A percentile compares a stretch with the other conserved stretches of the same genome.
phyloP scores from a whole-genome alignment of 768 basidiomycete species.

The Melanogaster broomeanus region DNA sequence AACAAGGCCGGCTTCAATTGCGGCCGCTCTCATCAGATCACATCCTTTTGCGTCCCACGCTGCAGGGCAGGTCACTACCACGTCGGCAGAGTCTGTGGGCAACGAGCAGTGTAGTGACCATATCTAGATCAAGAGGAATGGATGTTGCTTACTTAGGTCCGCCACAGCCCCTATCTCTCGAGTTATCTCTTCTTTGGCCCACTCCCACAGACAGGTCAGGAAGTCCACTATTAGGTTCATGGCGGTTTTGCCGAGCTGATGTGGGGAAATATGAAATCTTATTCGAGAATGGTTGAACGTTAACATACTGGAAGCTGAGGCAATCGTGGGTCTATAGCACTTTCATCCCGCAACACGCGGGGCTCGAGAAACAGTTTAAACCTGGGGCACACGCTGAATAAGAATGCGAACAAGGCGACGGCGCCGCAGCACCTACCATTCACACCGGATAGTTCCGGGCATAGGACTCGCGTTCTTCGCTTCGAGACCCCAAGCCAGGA shows the following conservation, averaged over 20 bases:
- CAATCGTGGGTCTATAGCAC: constrained; percentile 71
- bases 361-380: constrained; percentile 91
- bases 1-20: constrained; percentile 79
- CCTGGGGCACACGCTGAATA: constrained; percentile 35
- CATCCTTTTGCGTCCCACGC: constrained; percentile 90
- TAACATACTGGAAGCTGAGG: constrained; percentile 73
- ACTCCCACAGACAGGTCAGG: constrained; percentile 81
- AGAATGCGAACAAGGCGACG: background rate
- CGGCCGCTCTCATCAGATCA: constrained; percentile 83
- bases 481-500: constrained; percentile 85
- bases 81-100: constrained; percentile 71
- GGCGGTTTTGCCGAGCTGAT: constrained; percentile 71
- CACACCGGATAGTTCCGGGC: constrained; percentile 60
- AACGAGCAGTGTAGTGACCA: background rate
- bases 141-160: constrained; percentile 66
- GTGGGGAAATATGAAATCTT: constrained; percentile 10
- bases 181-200: constrained; percentile 85
- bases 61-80: constrained; percentile 86
- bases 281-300: background rate
- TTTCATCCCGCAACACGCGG: constrained; percentile 71
- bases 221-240: constrained; percentile 84
- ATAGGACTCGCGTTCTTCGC: constrained; percentile 78
- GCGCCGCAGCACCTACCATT: constrained; percentile 41
- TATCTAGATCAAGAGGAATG: background rate
- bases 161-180: constrained; percentile 84